A percentile compares a stretch with the other conserved stretches of the same genome.
These are phyloP conservation scores for Graphilbum fragrans DNA, from an alignment of 2,329 filamentous ascomycete genomes.

Conservation along the genomic window DNA sequence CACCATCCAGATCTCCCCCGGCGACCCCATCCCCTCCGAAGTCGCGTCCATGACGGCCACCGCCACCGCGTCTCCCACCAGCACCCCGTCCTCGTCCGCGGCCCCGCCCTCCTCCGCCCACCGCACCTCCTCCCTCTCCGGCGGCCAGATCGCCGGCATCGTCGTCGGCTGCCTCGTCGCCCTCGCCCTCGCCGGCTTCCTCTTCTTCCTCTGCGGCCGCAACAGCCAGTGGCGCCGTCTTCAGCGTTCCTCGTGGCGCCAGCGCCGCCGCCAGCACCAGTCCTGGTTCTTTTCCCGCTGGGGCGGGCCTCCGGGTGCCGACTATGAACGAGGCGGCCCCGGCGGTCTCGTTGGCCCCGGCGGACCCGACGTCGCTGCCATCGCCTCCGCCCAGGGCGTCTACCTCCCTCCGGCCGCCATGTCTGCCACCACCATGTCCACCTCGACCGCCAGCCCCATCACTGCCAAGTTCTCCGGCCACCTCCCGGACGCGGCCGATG, in stretches of 20 bases:
- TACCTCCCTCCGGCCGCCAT: neutral
- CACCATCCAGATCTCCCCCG: constrained; percentile 41
- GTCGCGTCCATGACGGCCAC: constrained; percentile 11
- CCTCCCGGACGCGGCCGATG: neutral
- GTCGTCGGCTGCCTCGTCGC: constrained; percentile 36
- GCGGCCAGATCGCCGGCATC: constrained; percentile 48
- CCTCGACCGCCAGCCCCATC: neutral
- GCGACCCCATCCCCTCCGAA: constrained; percentile 40
- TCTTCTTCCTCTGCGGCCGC: constrained; percentile 35
- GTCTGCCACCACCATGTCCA: neutral
- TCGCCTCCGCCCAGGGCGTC: neutral
- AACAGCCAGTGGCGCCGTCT: constrained; percentile 14
- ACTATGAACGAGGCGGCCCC: neutral
- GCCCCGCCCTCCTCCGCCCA: constrained; percentile 1
- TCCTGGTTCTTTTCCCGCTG: neutral
- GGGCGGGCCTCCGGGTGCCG: too few relatives aligned
- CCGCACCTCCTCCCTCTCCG: constrained; percentile 3
- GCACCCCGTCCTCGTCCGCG: neutral
- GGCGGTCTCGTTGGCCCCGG: neutral
- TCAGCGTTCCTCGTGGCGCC: neutral
- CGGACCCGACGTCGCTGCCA: neutral
- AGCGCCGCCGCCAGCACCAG: neutral
- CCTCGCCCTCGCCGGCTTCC: constrained; percentile 26
- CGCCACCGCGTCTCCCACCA: constrained; percentile 1
- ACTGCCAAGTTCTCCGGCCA: neutral